Base-by-base conservation (phyloP, 768 basidiomycete species). In the Hericium erinaceus region DNA sequence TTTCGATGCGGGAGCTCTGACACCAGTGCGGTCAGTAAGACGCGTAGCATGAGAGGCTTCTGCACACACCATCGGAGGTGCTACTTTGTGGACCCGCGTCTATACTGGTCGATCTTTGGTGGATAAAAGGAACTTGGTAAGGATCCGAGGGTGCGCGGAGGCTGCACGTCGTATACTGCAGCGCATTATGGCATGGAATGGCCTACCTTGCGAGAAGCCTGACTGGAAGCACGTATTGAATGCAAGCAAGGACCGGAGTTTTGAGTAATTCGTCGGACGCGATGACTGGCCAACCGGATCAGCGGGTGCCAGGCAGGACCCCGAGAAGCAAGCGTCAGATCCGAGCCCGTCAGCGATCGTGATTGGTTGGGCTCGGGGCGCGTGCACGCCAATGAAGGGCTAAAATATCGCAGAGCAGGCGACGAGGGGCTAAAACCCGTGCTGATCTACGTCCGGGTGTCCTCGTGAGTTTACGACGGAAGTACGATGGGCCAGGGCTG, bases 1-100 rank as follows among this genome's bases (percentile, higher is more conserved):
- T 85, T 69, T 92, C 91, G 48, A 89, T 70, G 56, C 78, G 69
- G 48, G 77, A 80, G 56, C 73, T 72, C 80, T 81, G 58, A 59
- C n/a, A 18, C 38, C 38, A 13, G 11, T 37, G 46, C 39, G 52
- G 11, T 9, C 46, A 15, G 20, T 46, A 55, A 37, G 12, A 16
- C 39, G 12, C 13, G 13, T 15, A 18, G 22, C 22, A 46, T 33
- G 48, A 51, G 37, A 24, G 26, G 33, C 33, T 7, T 33, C 33
- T 37, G n/a, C 3, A 49, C 49, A 18, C 55, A 58, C 60, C 58
- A 63, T 61, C 54, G 26, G 52, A 41, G 24, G 44, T 28, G 41
- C 16, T 33, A 6, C 33, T 33, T 6, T 4, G 55, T 16, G 18
- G 49, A 9, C 6, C 7, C 18, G 49, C 22, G 49, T 20, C 44